These are phyloP conservation scores for Teratosphaeria nubilosa DNA, from an alignment of 2,329 filamentous ascomycete genomes.

Conservation along the genomic window DNA sequence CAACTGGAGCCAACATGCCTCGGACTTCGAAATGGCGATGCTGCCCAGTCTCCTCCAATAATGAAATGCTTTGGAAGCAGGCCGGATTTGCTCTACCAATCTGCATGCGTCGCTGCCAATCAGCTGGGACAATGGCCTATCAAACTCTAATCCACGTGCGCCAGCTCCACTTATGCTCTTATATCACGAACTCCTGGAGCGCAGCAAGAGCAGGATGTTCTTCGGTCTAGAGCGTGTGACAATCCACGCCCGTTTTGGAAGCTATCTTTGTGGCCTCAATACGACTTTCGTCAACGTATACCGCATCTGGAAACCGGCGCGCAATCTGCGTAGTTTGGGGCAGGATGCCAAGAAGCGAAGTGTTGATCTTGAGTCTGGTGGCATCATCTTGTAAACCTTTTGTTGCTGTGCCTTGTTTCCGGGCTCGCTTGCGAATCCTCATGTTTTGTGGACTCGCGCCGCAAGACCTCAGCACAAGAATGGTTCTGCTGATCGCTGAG, in stretches of 20 bases:
- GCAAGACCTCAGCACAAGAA: neutral
- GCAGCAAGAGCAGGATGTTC: neutral
- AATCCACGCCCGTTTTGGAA: no score
- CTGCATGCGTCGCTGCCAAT: neutral
- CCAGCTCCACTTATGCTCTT: neutral
- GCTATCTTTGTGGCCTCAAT: no score
- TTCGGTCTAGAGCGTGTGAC: neutral
- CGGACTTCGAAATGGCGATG: neutral
- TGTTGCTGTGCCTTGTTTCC: no score
- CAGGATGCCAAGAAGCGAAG: no score
- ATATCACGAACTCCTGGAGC: neutral
- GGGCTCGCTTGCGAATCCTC: no score
- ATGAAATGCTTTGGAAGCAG: neutral
- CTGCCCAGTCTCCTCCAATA: neutral
- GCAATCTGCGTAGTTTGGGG: no score
- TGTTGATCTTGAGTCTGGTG: no score
- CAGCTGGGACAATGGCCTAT: neutral
- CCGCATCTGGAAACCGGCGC: no score
- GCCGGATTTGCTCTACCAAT: neutral
- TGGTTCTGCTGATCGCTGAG: neutral
- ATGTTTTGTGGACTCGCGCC: neutral
- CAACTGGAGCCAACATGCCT: neutral
- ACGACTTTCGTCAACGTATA: no score
- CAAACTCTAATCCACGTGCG: neutral
- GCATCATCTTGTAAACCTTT: no score